Base-by-base conservation (phyloP, 306 rosid species). In the Casuarina cunninghamiana region DNA sequence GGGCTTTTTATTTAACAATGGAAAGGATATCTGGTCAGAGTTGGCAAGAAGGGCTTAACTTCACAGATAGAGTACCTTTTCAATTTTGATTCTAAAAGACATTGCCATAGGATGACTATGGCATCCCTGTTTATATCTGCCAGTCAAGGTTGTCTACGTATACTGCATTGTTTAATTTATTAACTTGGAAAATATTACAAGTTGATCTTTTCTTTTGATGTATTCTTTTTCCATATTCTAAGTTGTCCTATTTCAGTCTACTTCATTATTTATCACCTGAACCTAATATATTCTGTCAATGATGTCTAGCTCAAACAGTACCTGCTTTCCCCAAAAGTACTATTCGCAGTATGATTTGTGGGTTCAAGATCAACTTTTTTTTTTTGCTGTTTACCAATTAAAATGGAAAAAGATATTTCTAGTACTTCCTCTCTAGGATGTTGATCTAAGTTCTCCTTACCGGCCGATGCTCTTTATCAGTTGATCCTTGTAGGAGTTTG, bases 401-500 rank as follows among this genome's bases (percentile, higher is more conserved):
- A 41, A 37, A 66, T 26, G 8, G 11, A 4, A 32, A 61, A 60
- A 26, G 35, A 35, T 32, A 13, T 71, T 76, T 74, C 73, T 62
- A 80, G 42, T 32, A 50, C 75, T 58, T 76, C n/a, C 10, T 60
- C 55, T 81, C 37, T 38, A 32, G 60, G 73, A 45, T 82, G 53
- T 65, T 32, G 55, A 58, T 39, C 61, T 77, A 50, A 72, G 17
- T 75, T 74, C 79, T 81, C 75, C 88, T 87, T 74, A 85, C 79
- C 69, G 69, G 71, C 61, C 54, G 81, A 44, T 74, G 46, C 79
- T 82, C 86, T 85, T 80, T 84, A 66, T 82, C 86, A 93, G 99
- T 86, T 95, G 79, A 82, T 85, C 85, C 93, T 95, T 68, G 96
- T 95, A 50, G 99, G 99, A 78, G 91, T 95, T 35, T 95, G 97